phyloP scores from a whole-genome alignment of 257 asterid species.

The Jacaranda copaia region DNA sequence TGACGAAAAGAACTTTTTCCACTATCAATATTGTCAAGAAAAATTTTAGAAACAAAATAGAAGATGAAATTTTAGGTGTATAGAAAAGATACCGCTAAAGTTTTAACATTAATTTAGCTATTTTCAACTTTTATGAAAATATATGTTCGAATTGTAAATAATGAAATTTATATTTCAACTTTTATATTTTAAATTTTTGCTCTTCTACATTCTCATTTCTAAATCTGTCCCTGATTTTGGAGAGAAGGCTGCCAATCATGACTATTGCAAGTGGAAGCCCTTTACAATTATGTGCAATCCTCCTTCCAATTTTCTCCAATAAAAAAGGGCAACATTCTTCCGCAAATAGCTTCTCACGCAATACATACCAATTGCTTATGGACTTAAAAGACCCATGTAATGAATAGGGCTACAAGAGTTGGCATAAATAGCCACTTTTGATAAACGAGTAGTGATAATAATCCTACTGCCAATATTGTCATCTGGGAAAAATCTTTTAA shows the following conservation, averaged over 20 bases:
- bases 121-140: too few species aligned
- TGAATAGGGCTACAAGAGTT: neutral
- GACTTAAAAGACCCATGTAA: neutral
- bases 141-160: too few species aligned
- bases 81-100: too few species aligned
- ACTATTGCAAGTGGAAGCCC: slow-evolving; percentile 38
- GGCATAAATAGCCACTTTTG: neutral
- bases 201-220: slow-evolving; percentile 26
- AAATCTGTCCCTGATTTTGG: neutral
- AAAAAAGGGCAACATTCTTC: neutral
- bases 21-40: too few species aligned
- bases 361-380: neutral
- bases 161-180: too few species aligned
- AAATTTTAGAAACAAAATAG: too few species aligned
- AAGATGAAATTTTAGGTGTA: too few species aligned
- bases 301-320: neutral
- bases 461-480: neutral
- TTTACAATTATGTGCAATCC: slow-evolving; percentile 6
- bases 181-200: too few species aligned
- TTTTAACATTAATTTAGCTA: too few species aligned
- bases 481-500: too few species aligned
- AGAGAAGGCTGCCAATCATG: slow-evolving; percentile 23
- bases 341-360: neutral
- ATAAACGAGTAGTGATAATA: neutral
- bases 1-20: too few species aligned